Evolutionary conservation across 257 asterid genomes (phyloP).

Genomic region (Paulownia fortunei): DNA sequence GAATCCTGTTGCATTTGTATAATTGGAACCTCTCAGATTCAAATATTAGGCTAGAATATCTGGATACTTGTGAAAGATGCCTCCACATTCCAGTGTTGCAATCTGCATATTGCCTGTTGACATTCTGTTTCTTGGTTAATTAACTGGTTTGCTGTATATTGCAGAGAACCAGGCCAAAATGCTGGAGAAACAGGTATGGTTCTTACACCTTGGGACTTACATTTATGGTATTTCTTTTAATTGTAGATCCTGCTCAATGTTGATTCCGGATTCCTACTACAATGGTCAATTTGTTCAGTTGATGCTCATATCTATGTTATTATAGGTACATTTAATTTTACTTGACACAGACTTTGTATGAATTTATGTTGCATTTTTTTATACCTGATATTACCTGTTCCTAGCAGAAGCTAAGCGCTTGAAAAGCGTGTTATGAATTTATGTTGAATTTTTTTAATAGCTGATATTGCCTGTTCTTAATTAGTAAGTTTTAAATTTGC

Average conservation of each 20-base stretch:
- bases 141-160: background rate
- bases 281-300: background rate
- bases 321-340: background rate
- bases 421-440: too few species aligned
- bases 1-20: background rate
- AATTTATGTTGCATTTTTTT: background rate
- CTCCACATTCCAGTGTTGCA: background rate
- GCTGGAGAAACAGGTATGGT: conserved; percentile 15
- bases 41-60: background rate
- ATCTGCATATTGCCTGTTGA: background rate
- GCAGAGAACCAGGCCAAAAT: conserved; percentile 18
- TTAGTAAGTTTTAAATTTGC: too few species aligned
- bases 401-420: too few species aligned
- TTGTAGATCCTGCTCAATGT: background rate
- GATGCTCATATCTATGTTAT: background rate
- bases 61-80: background rate
- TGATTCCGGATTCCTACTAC: background rate
- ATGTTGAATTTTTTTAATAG: background rate
- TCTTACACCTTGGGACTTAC: background rate
- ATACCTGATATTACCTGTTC: background rate
- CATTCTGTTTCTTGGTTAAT: background rate
- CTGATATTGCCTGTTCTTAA: background rate
- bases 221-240: background rate
- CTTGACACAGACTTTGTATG: background rate
- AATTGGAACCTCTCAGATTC: background rate